Conservation (phyloP, 2,329 filamentous ascomycete species). For the Colletotrichum chrysophilum region DNA sequence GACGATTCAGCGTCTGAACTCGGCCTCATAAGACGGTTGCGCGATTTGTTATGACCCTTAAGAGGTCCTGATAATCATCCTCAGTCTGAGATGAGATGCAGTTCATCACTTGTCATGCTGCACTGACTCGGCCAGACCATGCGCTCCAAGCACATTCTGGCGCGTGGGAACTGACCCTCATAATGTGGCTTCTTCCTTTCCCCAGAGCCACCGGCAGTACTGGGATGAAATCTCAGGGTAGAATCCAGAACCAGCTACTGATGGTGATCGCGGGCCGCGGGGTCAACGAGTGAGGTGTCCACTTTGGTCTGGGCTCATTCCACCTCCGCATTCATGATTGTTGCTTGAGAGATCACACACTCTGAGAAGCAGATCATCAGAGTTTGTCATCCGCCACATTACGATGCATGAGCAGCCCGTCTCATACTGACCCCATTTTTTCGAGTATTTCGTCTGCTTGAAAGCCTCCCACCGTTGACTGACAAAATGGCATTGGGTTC, state of each 20-base stretch:
- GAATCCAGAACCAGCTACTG: background rate
- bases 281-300: background rate
- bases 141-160: background rate
- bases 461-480: background rate
- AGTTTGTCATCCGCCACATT: background rate
- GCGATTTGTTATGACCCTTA: background rate
- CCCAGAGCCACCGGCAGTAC: background rate
- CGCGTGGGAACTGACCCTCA: rapidly evolving
- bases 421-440: background rate
- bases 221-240: background rate
- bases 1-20: background rate
- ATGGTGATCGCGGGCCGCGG: background rate
- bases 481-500: background rate
- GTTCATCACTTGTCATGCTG: background rate
- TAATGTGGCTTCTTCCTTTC: background rate
- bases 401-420: background rate
- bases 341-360: background rate
- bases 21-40: background rate
- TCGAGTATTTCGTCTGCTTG: background rate
- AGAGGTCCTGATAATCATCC: background rate
- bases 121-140: background rate
- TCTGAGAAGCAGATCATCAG: background rate
- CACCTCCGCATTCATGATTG: background rate
- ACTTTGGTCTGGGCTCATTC: background rate
- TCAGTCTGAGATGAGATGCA: background rate